These are phyloP conservation scores for Nemania serpens DNA, from an alignment of 2,329 filamentous ascomycete genomes.

Conservation along the genomic window DNA sequence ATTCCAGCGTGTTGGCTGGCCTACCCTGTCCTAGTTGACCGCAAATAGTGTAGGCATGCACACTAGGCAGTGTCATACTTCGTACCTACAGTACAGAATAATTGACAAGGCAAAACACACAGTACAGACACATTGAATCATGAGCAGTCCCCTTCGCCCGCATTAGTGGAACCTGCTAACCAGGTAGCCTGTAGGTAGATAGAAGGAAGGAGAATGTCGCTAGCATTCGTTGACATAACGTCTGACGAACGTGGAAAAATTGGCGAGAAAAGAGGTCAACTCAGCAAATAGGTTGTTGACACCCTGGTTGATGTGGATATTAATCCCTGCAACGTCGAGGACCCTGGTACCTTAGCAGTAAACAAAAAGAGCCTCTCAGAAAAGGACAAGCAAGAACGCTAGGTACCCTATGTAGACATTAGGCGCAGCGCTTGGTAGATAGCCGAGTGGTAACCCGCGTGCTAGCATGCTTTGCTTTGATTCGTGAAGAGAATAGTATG, in stretches of 20 bases:
- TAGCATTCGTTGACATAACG: no score
- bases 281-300: neutral
- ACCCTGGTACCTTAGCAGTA: conserved; percentile 8
- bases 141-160: neutral
- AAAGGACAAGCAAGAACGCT: conserved; percentile 14
- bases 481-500: conserved; percentile 9
- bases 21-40: conserved; percentile 20
- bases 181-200: no score
- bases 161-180: neutral
- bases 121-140: conserved; percentile 8
- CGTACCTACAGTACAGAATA: neutral
- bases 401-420: conserved; percentile 9
- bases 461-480: conserved; percentile 15
- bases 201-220: no score
- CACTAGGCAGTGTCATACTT: no score
- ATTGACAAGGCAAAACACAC: conserved; percentile 15
- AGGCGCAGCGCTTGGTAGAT: neutral
- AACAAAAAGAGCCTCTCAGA: conserved; percentile 23
- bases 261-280: neutral
- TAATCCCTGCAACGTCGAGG: conserved; percentile 5
- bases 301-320: conserved; percentile 12
- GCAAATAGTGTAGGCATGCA: conserved; percentile 18
- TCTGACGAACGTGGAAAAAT: neutral
- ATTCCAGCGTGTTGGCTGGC: conserved; percentile 25
- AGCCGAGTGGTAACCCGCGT: conserved; percentile 14